A percentile compares a stretch with the other conserved stretches of the same genome.
phyloP scores from a whole-genome alignment of 2,329 filamentous ascomycete genomes.

The Xylaria digitata region DNA sequence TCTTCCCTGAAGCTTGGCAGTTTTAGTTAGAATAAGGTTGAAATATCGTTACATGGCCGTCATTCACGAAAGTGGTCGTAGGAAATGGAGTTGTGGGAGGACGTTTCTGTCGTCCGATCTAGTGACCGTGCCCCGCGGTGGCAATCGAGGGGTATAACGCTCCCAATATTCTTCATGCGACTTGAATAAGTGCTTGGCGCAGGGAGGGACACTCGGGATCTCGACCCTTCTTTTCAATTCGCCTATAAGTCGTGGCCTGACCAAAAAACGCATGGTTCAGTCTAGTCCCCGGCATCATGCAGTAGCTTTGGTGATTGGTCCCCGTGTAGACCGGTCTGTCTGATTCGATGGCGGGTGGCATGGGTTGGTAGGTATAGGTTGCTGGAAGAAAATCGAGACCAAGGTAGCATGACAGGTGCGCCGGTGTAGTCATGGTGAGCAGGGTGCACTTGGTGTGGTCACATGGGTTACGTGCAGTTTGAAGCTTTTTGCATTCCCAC shows the following conservation, averaged over 20 bases:
- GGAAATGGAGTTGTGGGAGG: background rate
- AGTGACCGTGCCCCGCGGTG: conserved; percentile 23
- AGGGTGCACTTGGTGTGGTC: conserved; percentile 33
- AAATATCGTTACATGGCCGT: conserved; percentile 10
- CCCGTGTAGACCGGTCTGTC: conserved; percentile 35
- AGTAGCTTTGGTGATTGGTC: conserved; percentile 28
- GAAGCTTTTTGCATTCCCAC: conserved; percentile 22
- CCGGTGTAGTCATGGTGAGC: conserved; percentile 39
- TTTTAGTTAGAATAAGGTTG: conserved; percentile 26
- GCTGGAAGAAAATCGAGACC: conserved; percentile 16
- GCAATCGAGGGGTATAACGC: conserved; percentile 25
- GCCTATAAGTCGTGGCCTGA: conserved; percentile 30
- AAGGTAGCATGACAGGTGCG: conserved; percentile 35
- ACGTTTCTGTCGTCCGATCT: conserved; percentile 3
- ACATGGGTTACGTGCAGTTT: conserved; percentile 39
- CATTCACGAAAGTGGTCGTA: background rate
- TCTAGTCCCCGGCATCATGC: conserved; percentile 37
- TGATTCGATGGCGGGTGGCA: conserved; percentile 34
- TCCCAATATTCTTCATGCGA: conserved; percentile 29
- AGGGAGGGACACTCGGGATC: conserved; percentile 26
- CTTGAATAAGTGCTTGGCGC: conserved; percentile 31
- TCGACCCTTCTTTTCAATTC: conserved; percentile 29
- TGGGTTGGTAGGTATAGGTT: conserved; percentile 12
- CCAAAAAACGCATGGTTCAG: conserved; percentile 33
- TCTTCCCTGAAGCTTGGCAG: conserved; percentile 17